A percentile compares a stretch with the other conserved stretches of the same genome.
Conservation (phyloP, 1,284 basidiomycete genomes). For the Rhodotorula glutinis region DNA sequence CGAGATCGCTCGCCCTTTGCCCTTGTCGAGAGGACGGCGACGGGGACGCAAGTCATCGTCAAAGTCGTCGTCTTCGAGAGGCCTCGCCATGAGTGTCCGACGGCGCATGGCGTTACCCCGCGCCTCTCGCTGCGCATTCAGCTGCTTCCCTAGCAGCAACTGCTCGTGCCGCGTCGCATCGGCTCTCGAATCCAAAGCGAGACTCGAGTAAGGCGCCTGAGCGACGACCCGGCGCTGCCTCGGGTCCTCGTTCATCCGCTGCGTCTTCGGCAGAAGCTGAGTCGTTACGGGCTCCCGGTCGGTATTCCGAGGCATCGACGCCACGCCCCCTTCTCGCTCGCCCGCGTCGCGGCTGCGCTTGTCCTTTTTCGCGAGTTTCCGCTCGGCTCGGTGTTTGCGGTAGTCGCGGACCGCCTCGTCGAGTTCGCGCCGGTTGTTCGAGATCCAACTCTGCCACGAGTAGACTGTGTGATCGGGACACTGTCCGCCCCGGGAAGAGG, state of each 20-base stretch:
- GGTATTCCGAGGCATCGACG: too few species aligned
- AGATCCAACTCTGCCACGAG: constrained; percentile 29
- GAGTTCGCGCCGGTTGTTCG: constrained; percentile 3
- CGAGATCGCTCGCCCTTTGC: background rate
- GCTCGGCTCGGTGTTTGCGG: background rate
- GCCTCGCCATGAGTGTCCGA: too few species aligned
- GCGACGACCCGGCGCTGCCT: background rate
- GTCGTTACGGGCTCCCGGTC: too few species aligned
- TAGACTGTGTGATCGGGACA: constrained; percentile 11
- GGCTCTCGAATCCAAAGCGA: too few species aligned
- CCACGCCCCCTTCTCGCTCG: background rate
- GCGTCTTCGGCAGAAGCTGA: too few species aligned
- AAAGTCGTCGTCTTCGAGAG: too few species aligned
- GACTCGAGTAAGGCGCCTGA: background rate
- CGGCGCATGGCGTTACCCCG: too few species aligned
- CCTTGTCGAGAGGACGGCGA: background rate
- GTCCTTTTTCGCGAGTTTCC: background rate
- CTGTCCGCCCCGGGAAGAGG: too few species aligned
- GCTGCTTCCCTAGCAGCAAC: background rate
- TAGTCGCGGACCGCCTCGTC: constrained; percentile 6
- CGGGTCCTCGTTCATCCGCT: too few species aligned
- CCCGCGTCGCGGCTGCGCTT: background rate
- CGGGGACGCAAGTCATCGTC: too few species aligned
- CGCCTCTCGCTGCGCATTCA: background rate
- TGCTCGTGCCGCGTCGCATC: background rate